Conservation (phyloP, 192 early-diverging fungal genomes). For the Chytriomyces sp. region DNA sequence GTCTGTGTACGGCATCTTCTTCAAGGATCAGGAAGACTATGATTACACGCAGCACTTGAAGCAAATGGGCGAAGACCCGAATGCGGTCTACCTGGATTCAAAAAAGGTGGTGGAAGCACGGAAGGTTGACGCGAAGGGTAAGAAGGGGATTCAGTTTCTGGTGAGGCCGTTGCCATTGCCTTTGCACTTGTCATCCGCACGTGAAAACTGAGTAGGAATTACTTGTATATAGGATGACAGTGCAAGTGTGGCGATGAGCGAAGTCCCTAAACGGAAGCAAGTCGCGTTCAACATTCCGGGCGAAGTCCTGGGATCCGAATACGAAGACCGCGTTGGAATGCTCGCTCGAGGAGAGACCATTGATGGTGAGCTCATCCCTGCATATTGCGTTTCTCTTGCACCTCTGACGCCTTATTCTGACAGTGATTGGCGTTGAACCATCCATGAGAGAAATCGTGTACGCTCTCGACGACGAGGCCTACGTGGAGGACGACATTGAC, state of each 20-base stretch:
- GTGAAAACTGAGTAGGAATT: too few species aligned
- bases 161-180: constrained; percentile 8
- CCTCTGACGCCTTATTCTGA: neutral
- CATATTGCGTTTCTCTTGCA: constrained; percentile 1
- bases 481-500: constrained; percentile 76
- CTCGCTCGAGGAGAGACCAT: constrained; percentile 64
- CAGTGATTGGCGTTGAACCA: constrained; percentile 77
- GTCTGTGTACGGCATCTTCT: constrained; percentile 87
- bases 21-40: constrained; percentile 83
- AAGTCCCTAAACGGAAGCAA: constrained; percentile 34
- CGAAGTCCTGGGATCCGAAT: constrained; percentile 72
- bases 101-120: constrained; percentile 32
- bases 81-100: constrained; percentile 81
- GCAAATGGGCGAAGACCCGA: constrained; percentile 70
- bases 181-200: neutral
- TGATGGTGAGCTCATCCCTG: constrained; percentile 1
- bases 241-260: constrained; percentile 28
- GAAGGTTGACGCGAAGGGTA: constrained; percentile 55
- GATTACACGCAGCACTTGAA: constrained; percentile 94
- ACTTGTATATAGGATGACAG: constrained; percentile 37
- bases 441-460: constrained; percentile 86
- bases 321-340: constrained; percentile 72
- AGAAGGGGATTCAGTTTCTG: constrained; percentile 46
- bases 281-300: constrained; percentile 66
- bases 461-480: constrained; percentile 91